Evolutionary conservation across 257 asterid species (phyloP).

Genomic region (Scutellaria baicalensis): DNA sequence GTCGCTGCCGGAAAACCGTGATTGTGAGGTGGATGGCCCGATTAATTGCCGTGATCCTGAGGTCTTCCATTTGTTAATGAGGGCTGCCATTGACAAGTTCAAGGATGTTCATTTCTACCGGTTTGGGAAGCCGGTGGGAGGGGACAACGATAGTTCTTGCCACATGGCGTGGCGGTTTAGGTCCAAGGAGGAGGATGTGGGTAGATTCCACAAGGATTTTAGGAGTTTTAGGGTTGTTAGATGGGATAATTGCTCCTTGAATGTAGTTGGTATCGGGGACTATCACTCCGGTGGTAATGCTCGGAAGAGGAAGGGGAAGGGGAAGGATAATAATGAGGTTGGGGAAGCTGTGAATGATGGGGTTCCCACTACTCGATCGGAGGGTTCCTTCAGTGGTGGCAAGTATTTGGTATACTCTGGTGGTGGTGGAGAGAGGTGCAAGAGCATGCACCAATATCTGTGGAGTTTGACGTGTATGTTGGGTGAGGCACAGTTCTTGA

Average conservation of each 20-base stretch:
- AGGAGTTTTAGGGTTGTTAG: slow-evolving; percentile 50
- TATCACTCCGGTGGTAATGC: slow-evolving; percentile 91
- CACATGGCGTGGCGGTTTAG: slow-evolving; percentile 96
- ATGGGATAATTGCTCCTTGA: slow-evolving; percentile 55
- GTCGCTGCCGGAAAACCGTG: slow-evolving; percentile 1
- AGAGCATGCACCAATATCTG: slow-evolving; percentile 66
- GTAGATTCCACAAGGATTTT: slow-evolving; percentile 60
- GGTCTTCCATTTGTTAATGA: slow-evolving; percentile 75
- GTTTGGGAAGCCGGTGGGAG: slow-evolving; percentile 78
- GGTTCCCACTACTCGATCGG: slow-evolving; percentile 49
- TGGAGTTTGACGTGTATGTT: slow-evolving; percentile 85
- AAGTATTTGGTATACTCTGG: slow-evolving; percentile 70
- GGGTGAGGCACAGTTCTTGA: slow-evolving; percentile 90
- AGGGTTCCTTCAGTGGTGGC: slow-evolving; percentile 45
- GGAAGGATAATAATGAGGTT: slow-evolving; percentile 18
- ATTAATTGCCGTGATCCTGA: slow-evolving; percentile 76
- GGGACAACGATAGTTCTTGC: slow-evolving; percentile 54
- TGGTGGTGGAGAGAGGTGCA: slow-evolving; percentile 88
- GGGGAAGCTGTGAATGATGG: slow-evolving; percentile 54
- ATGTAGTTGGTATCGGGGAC: slow-evolving; percentile 61
- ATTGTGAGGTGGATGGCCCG: slow-evolving; percentile 47
- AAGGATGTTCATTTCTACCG: slow-evolving; percentile 60
- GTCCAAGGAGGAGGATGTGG: slow-evolving; percentile 65
- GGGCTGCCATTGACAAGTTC: slow-evolving; percentile 57
- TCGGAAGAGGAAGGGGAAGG: slow-evolving; percentile 49